Conservation (phyloP, 176 grass and related monocot genomes). For the Musa itinerans region DNA sequence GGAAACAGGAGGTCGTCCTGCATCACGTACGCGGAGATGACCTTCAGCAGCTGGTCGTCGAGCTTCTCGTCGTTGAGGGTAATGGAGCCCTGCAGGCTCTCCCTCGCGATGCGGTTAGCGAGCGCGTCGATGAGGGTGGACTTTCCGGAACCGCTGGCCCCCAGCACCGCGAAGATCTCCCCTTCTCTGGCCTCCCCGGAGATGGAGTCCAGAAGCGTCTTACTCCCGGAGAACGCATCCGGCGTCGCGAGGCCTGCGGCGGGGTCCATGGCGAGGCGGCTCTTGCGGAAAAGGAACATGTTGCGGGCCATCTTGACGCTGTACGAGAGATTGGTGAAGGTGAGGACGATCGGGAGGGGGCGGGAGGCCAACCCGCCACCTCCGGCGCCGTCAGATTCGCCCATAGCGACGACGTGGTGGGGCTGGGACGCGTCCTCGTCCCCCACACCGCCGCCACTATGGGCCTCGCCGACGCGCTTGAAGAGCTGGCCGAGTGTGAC, state of each 20-base stretch:
- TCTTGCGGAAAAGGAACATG: constrained; percentile 12
- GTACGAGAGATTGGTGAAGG: constrained; percentile 83
- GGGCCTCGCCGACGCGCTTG: constrained; percentile 57
- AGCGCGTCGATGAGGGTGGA: constrained; percentile 96
- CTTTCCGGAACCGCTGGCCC: constrained; percentile 91
- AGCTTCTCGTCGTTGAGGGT: constrained; percentile 77
- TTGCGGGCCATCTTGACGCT: constrained; percentile 53
- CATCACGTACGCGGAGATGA: constrained; percentile 95
- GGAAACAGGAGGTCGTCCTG: constrained; percentile 95
- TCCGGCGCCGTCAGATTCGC: neutral
- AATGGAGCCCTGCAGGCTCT: constrained; percentile 74
- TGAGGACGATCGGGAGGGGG: constrained; percentile 50
- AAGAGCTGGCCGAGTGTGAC: constrained; percentile 56
- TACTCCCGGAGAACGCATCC: constrained; percentile 35
- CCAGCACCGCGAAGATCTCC: constrained; percentile 94
- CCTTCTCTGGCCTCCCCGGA: constrained; percentile 84
- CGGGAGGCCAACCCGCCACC: neutral
- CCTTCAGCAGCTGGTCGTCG: constrained; percentile 74
- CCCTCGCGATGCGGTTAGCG: constrained; percentile 72
- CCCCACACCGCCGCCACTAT: constrained; percentile 29
- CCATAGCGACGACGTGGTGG: constrained; percentile 68
- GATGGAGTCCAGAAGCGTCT: constrained; percentile 66
- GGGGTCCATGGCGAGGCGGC: neutral
- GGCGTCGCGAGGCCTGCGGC: too few species aligned
- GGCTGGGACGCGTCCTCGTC: constrained; percentile 42